A percentile compares a stretch with the other conserved stretches of the same genome.
These are phyloP conservation scores for Phytophthora litchii DNA, from an alignment of 352 stramenopile species.

Conservation along the genomic window DNA sequence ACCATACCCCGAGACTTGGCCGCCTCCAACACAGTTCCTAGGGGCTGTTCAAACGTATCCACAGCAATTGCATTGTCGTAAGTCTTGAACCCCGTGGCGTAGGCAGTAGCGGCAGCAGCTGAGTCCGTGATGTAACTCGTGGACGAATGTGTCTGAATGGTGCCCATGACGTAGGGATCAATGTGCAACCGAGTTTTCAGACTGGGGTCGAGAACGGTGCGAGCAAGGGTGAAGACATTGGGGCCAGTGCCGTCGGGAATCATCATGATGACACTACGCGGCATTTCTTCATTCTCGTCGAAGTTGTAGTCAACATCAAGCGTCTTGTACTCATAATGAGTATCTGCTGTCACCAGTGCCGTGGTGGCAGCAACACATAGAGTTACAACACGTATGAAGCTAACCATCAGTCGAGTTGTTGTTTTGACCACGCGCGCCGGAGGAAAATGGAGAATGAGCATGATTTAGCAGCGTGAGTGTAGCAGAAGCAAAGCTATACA, in stretches of 20 bases:
- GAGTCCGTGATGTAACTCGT: constrained; percentile 77
- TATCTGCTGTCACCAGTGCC: constrained; percentile 26
- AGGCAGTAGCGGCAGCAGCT: constrained; percentile 56
- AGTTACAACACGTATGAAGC: constrained; percentile 33
- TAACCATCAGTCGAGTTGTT: constrained; percentile 27
- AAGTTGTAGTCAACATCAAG: constrained; percentile 65
- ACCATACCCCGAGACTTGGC: constrained; percentile 70
- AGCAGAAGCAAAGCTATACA: no score
- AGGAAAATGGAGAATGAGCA: constrained; percentile 12
- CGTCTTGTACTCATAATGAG: constrained; percentile 66
- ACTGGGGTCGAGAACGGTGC: constrained; percentile 59
- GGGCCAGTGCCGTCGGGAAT: constrained; percentile 70
- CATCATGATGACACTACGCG: constrained; percentile 76
- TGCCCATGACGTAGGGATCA: constrained; percentile 58
- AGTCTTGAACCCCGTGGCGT: constrained; percentile 71
- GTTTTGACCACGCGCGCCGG: background rate
- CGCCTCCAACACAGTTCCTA: constrained; percentile 68
- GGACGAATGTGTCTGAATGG: constrained; percentile 65
- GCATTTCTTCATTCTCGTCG: constrained; percentile 47
- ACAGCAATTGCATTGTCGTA: constrained; percentile 65
- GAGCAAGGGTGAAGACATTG: constrained; percentile 66
- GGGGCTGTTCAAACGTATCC: constrained; percentile 57
- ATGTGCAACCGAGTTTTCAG: constrained; percentile 65
- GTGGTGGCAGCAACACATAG: constrained; percentile 30
- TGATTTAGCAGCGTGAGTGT: background rate